Evolutionary conservation across 2,329 filamentous ascomycete species (phyloP), one percentile per base, ranked within the genome.

Genomic region (Exophiala aquamarina): DNA sequence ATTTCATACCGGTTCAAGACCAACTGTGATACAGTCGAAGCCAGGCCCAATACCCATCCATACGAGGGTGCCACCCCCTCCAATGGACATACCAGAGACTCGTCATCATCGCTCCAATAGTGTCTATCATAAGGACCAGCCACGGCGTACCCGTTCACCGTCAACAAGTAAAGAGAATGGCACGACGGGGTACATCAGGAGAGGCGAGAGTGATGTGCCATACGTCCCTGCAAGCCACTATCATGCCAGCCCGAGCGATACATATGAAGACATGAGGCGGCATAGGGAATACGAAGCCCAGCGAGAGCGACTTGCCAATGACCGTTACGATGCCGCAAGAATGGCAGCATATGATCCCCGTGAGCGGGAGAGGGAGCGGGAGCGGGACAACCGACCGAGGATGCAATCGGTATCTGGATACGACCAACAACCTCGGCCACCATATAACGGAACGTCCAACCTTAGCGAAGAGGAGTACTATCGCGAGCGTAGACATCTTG

Each of bases 251-350:
- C 33, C 37, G 6, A 46, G 18, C 17, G 52, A 55, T 26, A 41
- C 41, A 3, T 50, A 45, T 26, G 52, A 55, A 17, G 49, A 52
- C 31, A 38, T 44, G 5, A 44, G 50, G 42, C 36, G 54, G 20
- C 50, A 52, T 28, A 49, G 40, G 29, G 54, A 57, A 10, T 57
- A 52, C 19, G 54, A 57, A 39, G 38, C 36, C 14, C 47, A 49
- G 2, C 54, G 51, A 13, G 54, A 57, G 37, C 43, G 49, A 21
- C 44, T 52, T 11, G 46, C 52, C 8, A 54, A 48, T 21, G 54
- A 57, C 35, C 54, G 54, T 10, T 57, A 54, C 34, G 54, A 57
- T 29, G 46, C 54, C 4, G 51, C 54, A 18, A 45, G 54, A 34
- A 57, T 57, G 52, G 21, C 49, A 9, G 52, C 52, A 17, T 54